phyloP scores from a whole-genome alignment of 192 early-diverging fungal genomes.

The Mortierella alpina region DNA sequence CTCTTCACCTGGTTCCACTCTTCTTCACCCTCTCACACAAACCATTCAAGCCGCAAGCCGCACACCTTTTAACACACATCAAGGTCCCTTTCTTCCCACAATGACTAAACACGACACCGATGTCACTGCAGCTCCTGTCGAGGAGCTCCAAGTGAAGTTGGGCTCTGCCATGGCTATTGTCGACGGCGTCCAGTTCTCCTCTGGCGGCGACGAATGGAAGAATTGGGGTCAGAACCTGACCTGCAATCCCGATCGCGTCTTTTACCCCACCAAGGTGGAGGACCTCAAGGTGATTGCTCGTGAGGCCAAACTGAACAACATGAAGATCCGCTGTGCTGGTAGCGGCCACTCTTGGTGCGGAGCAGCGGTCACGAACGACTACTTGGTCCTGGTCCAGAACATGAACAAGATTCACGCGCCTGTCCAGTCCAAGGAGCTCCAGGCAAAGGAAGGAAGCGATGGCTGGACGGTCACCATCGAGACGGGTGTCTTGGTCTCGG shows the following conservation, averaged over 20 bases:
- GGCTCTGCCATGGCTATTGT: constrained; percentile 12
- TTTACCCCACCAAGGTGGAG: constrained; percentile 36
- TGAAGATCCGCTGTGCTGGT: constrained; percentile 50
- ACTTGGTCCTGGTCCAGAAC: constrained; percentile 26
- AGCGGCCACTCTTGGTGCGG: constrained; percentile 40
- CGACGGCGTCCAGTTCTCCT: constrained; percentile 20
- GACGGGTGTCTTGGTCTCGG: constrained; percentile 34
- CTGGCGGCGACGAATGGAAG: constrained; percentile 15
- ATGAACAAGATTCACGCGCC: constrained; percentile 46
- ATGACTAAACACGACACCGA: background rate
- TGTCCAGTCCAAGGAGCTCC: background rate
- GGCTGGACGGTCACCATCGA: constrained; percentile 51
- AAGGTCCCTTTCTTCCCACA: background rate
- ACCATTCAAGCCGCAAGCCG: background rate
- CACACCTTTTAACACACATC: background rate
- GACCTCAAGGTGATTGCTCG: constrained; percentile 49
- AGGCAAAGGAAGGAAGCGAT: background rate
- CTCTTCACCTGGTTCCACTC: background rate
- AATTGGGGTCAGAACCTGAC: constrained; percentile 40
- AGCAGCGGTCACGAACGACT: constrained; percentile 29
- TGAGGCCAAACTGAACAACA: constrained; percentile 23
- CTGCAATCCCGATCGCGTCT: constrained; percentile 31
- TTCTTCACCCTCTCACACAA: background rate
- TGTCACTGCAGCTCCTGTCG: background rate
- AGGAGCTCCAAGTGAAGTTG: background rate